These are phyloP conservation scores for Aspergillus conjunctus DNA, from an alignment of 495 filamentous ascomycete species.

Conservation along the genomic window DNA sequence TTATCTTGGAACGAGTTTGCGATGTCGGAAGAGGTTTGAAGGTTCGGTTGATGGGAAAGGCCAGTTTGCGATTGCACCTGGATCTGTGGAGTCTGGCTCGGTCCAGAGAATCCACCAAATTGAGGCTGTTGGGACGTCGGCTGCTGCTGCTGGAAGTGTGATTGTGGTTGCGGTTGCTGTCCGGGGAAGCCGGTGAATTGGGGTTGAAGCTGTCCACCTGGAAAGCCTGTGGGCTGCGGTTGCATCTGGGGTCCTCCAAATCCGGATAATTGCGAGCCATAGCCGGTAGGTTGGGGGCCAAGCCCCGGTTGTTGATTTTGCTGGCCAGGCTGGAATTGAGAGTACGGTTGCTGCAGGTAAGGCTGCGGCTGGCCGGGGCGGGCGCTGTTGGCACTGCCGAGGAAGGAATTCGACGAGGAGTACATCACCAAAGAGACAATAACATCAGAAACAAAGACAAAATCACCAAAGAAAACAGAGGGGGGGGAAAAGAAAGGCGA, in stretches of 20 bases:
- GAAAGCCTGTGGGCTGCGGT: constrained; percentile 61
- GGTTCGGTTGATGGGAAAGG: constrained; percentile 41
- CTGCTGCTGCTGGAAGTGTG: neutral
- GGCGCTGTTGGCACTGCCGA: constrained; percentile 72
- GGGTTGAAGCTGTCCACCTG: constrained; percentile 62
- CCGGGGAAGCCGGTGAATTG: constrained; percentile 60
- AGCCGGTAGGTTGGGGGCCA: constrained; percentile 55
- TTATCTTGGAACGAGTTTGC: constrained; percentile 75
- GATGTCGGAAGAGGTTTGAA: constrained; percentile 79
- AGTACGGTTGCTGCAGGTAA: constrained; percentile 51
- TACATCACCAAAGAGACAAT: constrained; percentile 63
- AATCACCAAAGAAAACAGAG: constrained; percentile 21
- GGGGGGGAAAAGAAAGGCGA: constrained; percentile 22
- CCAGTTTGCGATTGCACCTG: constrained; percentile 50
- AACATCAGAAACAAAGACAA: constrained; percentile 33
- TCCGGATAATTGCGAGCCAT: constrained; percentile 55
- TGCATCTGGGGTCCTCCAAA: constrained; percentile 53
- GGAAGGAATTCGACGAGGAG: constrained; percentile 81
- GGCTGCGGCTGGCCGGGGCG: constrained; percentile 64
- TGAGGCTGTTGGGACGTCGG: constrained; percentile 38
- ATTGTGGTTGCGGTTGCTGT: constrained; percentile 42
- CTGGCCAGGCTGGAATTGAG: constrained; percentile 51
- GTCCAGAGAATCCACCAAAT: constrained; percentile 42
- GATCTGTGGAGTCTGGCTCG: constrained; percentile 48
- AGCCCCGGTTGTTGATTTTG: constrained; percentile 58